Percentiles rank a stretch among this genome's conserved stretches.
Evolutionary conservation across 2,329 filamentous ascomycete genomes (phyloP).

Genomic region (Colletotrichum nymphaeae): DNA sequence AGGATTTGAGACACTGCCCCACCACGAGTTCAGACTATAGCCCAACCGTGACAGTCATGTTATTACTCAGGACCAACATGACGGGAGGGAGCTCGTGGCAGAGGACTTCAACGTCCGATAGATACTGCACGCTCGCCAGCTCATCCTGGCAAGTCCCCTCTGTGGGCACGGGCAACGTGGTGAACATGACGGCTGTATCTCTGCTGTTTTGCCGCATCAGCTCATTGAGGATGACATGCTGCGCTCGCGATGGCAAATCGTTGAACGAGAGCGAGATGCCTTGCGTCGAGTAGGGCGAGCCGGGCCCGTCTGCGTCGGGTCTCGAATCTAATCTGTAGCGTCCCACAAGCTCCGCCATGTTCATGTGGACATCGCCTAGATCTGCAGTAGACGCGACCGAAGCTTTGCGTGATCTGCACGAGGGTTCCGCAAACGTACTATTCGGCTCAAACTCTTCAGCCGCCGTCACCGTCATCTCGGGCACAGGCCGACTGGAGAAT

Average conservation of each 20-base stretch:
- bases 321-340: conserved; percentile 48
- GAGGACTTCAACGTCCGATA: conserved; percentile 82
- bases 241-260: conserved; percentile 84
- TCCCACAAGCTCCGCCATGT: conserved; percentile 57
- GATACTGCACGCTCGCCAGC: conserved; percentile 76
- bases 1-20: conserved; percentile 24
- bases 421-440: conserved; percentile 70
- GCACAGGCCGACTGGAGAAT: conserved; percentile 72
- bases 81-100: conserved; percentile 81
- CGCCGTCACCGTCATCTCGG: conserved; percentile 69
- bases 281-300: conserved; percentile 66
- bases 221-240: conserved; percentile 89
- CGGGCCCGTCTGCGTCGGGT: conserved; percentile 40
- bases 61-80: conserved; percentile 86
- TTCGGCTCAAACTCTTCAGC: conserved; percentile 65
- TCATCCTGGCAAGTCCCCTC: conserved; percentile 81
- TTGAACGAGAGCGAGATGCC: conserved; percentile 83
- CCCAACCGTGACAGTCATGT: conserved; percentile 88
- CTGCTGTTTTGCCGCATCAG: conserved; percentile 76
- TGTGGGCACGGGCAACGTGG: conserved; percentile 83
- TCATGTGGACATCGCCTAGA: conserved; percentile 50
- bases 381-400: conserved; percentile 47
- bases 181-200: conserved; percentile 83
- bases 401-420: conserved; percentile 51
- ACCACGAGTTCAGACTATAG: conserved; percentile 53